Conservation (phyloP, 441 rosid genomes). For the Jatropha multifida region DNA sequence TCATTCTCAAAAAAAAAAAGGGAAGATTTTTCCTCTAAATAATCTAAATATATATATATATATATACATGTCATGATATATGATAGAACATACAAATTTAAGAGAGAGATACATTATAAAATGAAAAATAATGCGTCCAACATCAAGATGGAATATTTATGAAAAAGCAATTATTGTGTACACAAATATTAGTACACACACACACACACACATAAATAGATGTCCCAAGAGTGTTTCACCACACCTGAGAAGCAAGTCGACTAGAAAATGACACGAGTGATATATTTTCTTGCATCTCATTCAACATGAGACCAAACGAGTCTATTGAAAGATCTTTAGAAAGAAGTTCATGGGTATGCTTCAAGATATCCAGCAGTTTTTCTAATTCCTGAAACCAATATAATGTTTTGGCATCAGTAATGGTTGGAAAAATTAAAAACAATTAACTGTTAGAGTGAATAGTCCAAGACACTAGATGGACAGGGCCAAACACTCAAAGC, state of each 20-base stretch:
- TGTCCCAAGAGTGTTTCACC: slow-evolving; percentile 1
- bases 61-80: neutral
- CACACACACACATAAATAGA: neutral
- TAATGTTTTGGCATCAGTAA: slow-evolving; percentile 11
- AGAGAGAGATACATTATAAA: neutral
- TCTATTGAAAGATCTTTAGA: slow-evolving; percentile 83
- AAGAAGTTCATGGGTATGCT: slow-evolving; percentile 80
- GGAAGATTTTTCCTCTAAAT: too few species aligned
- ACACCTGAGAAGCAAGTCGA: slow-evolving; percentile 98
- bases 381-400: slow-evolving; percentile 81
- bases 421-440: neutral
- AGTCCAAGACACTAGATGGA: neutral
- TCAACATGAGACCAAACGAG: slow-evolving; percentile 81
- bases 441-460: neutral
- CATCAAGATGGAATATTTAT: neutral
- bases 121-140: neutral
- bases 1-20: too few species aligned
- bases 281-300: slow-evolving; percentile 96
- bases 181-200: neutral
- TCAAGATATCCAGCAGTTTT: slow-evolving; percentile 73
- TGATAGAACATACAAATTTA: neutral
- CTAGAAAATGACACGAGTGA: slow-evolving; percentile 98
- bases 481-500: neutral
- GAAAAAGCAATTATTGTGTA: neutral
- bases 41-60: too few species aligned